Evolutionary conservation across 2,329 filamentous ascomycete species (phyloP).

Genomic region (Xylaria hypoxylon): DNA sequence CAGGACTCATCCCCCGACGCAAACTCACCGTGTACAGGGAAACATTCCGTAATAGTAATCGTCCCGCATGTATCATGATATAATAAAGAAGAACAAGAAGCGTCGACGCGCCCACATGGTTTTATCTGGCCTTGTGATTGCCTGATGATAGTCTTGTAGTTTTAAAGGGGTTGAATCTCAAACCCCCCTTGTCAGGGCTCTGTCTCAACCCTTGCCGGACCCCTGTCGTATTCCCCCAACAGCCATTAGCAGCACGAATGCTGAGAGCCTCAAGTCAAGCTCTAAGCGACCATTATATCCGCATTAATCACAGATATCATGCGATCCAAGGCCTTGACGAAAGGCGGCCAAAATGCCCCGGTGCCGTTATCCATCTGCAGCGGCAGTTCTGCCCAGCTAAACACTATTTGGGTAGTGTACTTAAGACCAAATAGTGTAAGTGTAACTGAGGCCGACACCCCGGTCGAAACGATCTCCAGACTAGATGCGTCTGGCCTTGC

Average conservation of each 20-base stretch:
- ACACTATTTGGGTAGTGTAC: too few species aligned
- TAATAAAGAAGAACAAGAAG: constrained; percentile 8
- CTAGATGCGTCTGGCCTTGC: constrained; percentile 23
- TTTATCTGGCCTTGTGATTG: constrained; percentile 24
- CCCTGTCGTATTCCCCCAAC: constrained; percentile 5
- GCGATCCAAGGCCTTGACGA: neutral
- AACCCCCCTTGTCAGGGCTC: constrained; percentile 37
- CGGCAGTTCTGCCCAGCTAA: too few species aligned
- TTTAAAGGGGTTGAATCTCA: constrained; percentile 24
- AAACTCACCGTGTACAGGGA: neutral
- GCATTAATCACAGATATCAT: constrained; percentile 22
- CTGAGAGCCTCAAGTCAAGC: constrained; percentile 23
- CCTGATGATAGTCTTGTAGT: constrained; percentile 15
- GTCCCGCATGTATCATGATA: neutral
- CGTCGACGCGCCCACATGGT: constrained; percentile 18
- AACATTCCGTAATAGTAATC: neutral
- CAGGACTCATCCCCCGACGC: neutral
- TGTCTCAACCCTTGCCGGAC: constrained; percentile 36
- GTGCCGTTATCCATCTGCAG: neutral
- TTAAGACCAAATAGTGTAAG: neutral
- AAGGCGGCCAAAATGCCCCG: neutral
- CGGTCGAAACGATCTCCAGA: constrained; percentile 39
- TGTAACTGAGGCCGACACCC: constrained; percentile 12
- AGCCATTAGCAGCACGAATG: neutral
- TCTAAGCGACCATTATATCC: neutral